Conservation (phyloP, 768 basidiomycete species). For the Mycena chlorophos region DNA sequence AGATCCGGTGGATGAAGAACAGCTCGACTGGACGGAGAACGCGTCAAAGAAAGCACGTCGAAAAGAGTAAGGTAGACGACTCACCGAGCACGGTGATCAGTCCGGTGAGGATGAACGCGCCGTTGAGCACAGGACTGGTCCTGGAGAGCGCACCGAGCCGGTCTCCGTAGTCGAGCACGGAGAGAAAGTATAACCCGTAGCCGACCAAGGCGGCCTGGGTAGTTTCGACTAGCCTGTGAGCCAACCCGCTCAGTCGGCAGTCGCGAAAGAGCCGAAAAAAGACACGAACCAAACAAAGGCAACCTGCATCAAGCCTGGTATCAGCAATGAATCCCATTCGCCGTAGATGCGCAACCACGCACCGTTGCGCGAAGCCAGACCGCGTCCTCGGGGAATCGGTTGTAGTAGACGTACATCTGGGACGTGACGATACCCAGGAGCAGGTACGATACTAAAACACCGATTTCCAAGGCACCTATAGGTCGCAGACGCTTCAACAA, state of each 20-base stretch:
- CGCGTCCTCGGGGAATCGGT: neutral
- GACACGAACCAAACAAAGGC: neutral
- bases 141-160: neutral
- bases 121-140: neutral
- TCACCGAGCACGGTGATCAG: neutral
- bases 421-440: neutral
- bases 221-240: neutral
- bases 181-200: neutral
- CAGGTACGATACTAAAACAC: neutral
- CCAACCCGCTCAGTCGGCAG: too few relatives aligned
- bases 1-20: neutral
- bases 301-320: too few relatives aligned
- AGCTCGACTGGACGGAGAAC: neutral
- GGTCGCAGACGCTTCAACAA: too few relatives aligned
- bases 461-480: neutral
- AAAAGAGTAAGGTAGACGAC: too few relatives aligned
- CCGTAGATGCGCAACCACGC: too few relatives aligned
- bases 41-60: too few relatives aligned
- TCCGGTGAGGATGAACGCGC: neutral
- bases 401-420: neutral
- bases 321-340: too few relatives aligned
- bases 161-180: neutral
- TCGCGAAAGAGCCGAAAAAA: too few relatives aligned
- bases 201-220: neutral
- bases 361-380: too few relatives aligned